Evolutionary conservation across 2,329 filamentous ascomycete genomes (phyloP).

Genomic region (Botrytis elliptica): DNA sequence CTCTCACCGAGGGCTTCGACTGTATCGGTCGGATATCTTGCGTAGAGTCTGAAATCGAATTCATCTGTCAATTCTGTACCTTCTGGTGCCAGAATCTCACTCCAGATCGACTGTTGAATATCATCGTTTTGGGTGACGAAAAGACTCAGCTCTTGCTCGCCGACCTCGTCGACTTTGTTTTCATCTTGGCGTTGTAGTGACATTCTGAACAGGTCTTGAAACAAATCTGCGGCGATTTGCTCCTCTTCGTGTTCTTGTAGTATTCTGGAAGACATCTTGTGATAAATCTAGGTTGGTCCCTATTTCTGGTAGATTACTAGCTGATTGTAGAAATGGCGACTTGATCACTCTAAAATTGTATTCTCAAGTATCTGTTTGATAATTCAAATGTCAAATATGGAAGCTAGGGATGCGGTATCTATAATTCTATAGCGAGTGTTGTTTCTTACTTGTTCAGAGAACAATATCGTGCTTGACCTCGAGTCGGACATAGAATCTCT

Average conservation of each 20-base stretch:
- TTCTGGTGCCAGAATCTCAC: background rate
- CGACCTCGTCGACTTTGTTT: background rate
- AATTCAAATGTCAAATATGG: background rate
- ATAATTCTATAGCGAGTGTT: background rate
- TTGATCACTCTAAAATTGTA: background rate
- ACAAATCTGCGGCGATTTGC: background rate
- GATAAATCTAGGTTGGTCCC: background rate
- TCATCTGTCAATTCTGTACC: too few species aligned
- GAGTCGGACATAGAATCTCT: background rate
- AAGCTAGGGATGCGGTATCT: background rate
- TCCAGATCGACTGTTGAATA: background rate
- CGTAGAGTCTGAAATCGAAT: background rate
- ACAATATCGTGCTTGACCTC: background rate
- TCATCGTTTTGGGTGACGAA: background rate
- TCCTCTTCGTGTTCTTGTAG: background rate
- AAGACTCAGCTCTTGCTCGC: background rate
- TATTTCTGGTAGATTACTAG: background rate
- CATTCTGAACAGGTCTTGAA: background rate
- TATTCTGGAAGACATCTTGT: background rate
- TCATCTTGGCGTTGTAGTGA: background rate
- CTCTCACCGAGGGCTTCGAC: background rate
- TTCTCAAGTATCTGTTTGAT: background rate
- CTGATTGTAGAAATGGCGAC: background rate
- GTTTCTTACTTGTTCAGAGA: background rate
- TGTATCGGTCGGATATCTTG: background rate